Evolutionary conservation across 192 early-diverging fungal species (phyloP), one percentile per base, ranked within the genome.

Genomic region (Endogone sp.): DNA sequence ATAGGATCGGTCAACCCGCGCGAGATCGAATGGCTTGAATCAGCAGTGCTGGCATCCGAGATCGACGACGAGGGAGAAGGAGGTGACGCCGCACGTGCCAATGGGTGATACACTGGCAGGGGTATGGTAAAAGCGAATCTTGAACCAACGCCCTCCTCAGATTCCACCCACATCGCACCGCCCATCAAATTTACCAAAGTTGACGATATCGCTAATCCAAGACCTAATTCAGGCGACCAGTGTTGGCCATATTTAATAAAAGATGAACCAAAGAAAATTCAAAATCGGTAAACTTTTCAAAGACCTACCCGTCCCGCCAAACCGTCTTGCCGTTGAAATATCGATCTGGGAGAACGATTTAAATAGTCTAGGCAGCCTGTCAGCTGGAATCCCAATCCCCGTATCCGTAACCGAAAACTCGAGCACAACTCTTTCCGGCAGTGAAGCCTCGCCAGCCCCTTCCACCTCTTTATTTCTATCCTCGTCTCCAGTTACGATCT

Each of bases 121-220:
- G 81, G 72, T 57, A 84, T 66, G 3, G 79, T 84, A 58, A 85
- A 79, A 10, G 71, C 78, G 62, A 86, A 86, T 8, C 76, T 77
- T 3, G 85, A 87, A 13, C 87, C 87, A 20, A 83, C 75, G 23
- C 79, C 79, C 29, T 78, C 77, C 28, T 70, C 66, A 22, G 83
- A 84, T 44, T 81, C 76, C 21, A 86, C 85, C 84, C 86, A 85
- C 63, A 90, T 75, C 9, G 75, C 76, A 30, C 86, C 89, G 16
- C 87, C 86, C 89, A 90, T 90, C 63, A 85, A 62, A 71, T 88
- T 82, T 23, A 81, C 81, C 2, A 90, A 71, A 0, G 77, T 76
- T 24, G 83, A 85, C n/a, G 85, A 88, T 44, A 90, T 90, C 10
- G 88, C 89, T 29, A 90, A 74, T 1, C 89, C 89, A 21, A 90